Evolutionary conservation across 768 basidiomycete species (phyloP).

Genomic region (Myochromella boudieri): DNA sequence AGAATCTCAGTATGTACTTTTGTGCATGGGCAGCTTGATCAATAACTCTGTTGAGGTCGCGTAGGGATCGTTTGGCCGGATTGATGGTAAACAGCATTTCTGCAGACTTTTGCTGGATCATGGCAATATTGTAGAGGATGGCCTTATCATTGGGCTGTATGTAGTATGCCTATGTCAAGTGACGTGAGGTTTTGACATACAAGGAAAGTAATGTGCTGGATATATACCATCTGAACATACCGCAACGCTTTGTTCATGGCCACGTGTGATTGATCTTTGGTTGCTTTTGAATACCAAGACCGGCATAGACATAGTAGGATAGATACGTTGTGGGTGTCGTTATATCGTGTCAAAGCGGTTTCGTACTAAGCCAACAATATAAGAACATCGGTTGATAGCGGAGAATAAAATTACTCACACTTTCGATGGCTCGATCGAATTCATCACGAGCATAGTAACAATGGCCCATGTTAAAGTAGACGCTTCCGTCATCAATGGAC

Average conservation of each 20-base stretch:
- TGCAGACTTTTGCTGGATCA: slow-evolving; percentile 96
- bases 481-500: slow-evolving; percentile 75
- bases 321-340: slow-evolving; percentile 69
- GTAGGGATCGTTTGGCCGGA: slow-evolving; percentile 74
- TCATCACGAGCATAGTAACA: slow-evolving; percentile 93
- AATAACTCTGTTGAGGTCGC: slow-evolving; percentile 76
- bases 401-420: slow-evolving; percentile 51
- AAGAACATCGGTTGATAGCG: neutral
- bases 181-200: slow-evolving; percentile 1
- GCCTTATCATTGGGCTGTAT: slow-evolving; percentile 88
- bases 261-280: slow-evolving; percentile 79
- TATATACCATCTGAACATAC: slow-evolving; percentile 72
- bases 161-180: slow-evolving; percentile 68
- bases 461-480: slow-evolving; percentile 96
- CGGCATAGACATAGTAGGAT: slow-evolving; percentile 85
- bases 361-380: slow-evolving; percentile 64
- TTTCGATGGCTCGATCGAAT: slow-evolving; percentile 94
- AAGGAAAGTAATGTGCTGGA: neutral
- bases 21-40: slow-evolving; percentile 85
- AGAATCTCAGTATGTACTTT: slow-evolving; percentile 49
- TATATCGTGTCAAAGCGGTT: slow-evolving; percentile 81
- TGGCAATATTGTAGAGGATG: slow-evolving; percentile 91
- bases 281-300: slow-evolving; percentile 93
- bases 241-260: slow-evolving; percentile 84
- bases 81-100: slow-evolving; percentile 81